phyloP scores from a whole-genome alignment of 306 rosid species.

The Elaeagnus macrophylla region DNA sequence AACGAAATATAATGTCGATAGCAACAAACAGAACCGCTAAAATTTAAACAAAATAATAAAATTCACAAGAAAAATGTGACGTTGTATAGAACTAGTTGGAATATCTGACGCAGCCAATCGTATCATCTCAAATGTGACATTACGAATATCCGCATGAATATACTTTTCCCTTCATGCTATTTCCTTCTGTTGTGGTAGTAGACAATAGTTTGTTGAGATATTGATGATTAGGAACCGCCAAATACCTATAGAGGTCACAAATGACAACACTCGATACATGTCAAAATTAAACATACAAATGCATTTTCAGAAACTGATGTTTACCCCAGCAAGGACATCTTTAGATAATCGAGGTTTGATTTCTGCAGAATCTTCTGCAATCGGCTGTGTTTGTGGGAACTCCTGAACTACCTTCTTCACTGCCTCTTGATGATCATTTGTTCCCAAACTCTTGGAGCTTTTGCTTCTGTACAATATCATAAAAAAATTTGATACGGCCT shows the following conservation, averaged over 20 bases:
- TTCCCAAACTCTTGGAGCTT: constrained; percentile 40
- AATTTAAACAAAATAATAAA: no score
- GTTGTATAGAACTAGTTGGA: no score
- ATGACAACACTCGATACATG: constrained; percentile 8
- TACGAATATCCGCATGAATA: not conserved
- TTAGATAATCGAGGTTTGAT: constrained; percentile 41
- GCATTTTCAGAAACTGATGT: constrained; percentile 17
- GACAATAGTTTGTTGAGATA: not conserved
- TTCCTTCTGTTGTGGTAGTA: not conserved
- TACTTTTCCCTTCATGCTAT: not conserved
- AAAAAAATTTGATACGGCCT: not conserved
- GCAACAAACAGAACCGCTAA: no score
- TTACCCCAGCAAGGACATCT: constrained; percentile 55
- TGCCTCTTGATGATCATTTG: constrained; percentile 17
- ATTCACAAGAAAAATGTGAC: no score
- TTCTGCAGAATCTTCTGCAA: constrained; percentile 22
- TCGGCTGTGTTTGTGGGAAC: constrained; percentile 60
- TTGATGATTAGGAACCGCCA: constrained; percentile 45
- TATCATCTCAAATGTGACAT: not conserved
- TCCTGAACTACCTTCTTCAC: constrained; percentile 46
- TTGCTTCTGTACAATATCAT: constrained; percentile 46
- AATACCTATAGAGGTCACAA: constrained; percentile 47
- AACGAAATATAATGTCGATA: no score
- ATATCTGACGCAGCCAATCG: no score
- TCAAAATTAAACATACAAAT: not conserved